A percentile compares a stretch with the other conserved stretches of the same genome.
Evolutionary conservation across 768 basidiomycete genomes (phyloP).

Genomic region (Suillus discolor): DNA sequence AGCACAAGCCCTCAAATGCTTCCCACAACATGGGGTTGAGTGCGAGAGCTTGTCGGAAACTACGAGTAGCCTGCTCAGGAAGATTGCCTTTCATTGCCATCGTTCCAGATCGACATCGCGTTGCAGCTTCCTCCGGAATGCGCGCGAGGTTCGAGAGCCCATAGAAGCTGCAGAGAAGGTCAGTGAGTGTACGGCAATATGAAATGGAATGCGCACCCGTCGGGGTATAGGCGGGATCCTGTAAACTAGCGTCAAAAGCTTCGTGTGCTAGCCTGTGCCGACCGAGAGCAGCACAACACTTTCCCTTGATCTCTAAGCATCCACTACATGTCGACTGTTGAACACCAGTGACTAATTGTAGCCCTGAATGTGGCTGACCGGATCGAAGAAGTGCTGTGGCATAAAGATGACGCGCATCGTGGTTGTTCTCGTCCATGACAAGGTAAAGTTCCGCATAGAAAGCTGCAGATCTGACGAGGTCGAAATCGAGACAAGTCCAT

Average conservation of each 20-base stretch:
- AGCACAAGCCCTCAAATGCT: constrained; percentile 86
- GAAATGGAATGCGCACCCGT: constrained; percentile 49
- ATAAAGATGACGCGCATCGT: constrained; percentile 85
- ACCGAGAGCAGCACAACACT: constrained; percentile 72
- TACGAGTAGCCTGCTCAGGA: constrained; percentile 67
- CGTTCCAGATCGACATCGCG: constrained; percentile 76
- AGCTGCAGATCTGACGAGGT: constrained; percentile 76
- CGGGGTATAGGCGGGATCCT: constrained; percentile 52
- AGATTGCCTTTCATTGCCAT: constrained; percentile 81
- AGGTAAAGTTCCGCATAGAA: constrained; percentile 90
- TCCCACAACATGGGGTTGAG: constrained; percentile 88
- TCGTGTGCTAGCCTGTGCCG: constrained; percentile 78
- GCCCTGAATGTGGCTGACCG: constrained; percentile 74
- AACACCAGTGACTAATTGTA: constrained; percentile 66
- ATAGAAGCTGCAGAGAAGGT: constrained; percentile 50
- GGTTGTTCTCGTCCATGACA: constrained; percentile 67
- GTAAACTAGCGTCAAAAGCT: constrained; percentile 64
- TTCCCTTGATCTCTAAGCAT: constrained; percentile 78
- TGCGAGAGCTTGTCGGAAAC: constrained; percentile 71
- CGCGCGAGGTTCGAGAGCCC: constrained; percentile 51
- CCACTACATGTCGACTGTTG: constrained; percentile 65
- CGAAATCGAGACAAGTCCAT: constrained; percentile 84
- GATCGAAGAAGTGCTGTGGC: constrained; percentile 73
- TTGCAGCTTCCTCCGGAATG: constrained; percentile 71
- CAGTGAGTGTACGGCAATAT: constrained; percentile 16